Base-by-base conservation (phyloP, 2,329 filamentous ascomycete genomes). In the Sporothrix sp. region DNA sequence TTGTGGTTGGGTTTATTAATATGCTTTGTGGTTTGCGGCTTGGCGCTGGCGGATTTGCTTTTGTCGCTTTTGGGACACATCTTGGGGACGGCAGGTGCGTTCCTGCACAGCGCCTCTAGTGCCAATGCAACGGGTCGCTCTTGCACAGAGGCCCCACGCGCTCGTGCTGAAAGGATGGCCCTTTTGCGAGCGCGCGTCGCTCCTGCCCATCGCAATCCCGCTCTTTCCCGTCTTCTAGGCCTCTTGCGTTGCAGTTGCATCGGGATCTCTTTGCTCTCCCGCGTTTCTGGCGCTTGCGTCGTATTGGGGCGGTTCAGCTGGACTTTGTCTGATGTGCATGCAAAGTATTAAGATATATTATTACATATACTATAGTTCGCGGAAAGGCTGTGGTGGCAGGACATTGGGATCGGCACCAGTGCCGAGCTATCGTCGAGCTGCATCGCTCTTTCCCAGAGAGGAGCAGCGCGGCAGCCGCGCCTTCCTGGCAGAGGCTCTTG, bases 351-450 rank as follows among this genome's bases (percentile, higher is more conserved):
- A n/a, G n/a, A n/a, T n/a, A n/a, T n/a, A n/a, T n/a, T n/a, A n/a
- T n/a, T n/a, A n/a, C n/a, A n/a, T n/a, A n/a, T n/a, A n/a, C n/a
- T n/a, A n/a, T n/a, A n/a, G n/a, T n/a, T n/a, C n/a, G n/a, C n/a
- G 28, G 10, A 43, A 43, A 14, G 18, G 21, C 28, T 27, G 18
- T 20, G 28, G 48, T 40, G n/a, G n/a, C n/a, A n/a, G n/a, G 38
- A 50, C 48, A 50, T 50, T 50, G 30, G 27, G 48, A 50, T 50
- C 48, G 48, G 25, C 48, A 43, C 28, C 23, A 21, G 37, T 27
- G 13, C 30, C 38, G 20, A 21, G 43, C 37, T 42, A 42, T 40
- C 47, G 28, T 33, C 36, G 33, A 28, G 5, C 44, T 39, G 16
- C 28, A 42, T 49, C 46, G 46, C 42, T 25, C 46, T 30, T 49